A percentile compares a stretch with the other conserved stretches of the same genome.
Conservation (phyloP, 495 filamentous ascomycete species). For the Pseudotulostoma volvatum region DNA sequence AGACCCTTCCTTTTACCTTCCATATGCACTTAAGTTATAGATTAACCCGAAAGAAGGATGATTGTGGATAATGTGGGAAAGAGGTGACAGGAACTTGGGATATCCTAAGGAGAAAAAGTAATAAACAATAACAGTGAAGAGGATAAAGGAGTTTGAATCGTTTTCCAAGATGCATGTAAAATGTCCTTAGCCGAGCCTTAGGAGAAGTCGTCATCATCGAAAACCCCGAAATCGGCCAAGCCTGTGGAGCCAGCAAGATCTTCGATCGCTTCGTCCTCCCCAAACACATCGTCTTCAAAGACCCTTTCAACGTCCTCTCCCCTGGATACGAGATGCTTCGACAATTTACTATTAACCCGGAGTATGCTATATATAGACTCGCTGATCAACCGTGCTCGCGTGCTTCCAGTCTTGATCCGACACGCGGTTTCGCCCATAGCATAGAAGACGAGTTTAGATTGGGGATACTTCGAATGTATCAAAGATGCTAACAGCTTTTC, state of each 20-base stretch:
- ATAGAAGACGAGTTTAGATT: conserved; percentile 37
- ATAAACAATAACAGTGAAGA: too few species aligned
- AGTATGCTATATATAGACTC: conserved; percentile 11
- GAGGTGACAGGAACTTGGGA: too few species aligned
- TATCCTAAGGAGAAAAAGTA: too few species aligned
- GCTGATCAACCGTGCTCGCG: conserved; percentile 13
- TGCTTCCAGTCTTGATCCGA: conserved; percentile 38
- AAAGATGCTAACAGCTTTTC: conserved; percentile 43
- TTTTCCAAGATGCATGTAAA: too few species aligned
- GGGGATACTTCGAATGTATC: conserved; percentile 32
- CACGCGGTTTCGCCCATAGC: conserved; percentile 49
- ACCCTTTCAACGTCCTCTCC: too few species aligned
- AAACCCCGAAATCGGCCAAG: not conserved
- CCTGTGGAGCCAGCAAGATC: conserved; percentile 5
- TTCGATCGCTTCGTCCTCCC: conserved; percentile 21
- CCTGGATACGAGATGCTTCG: conserved; percentile 1
- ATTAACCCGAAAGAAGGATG: too few species aligned
- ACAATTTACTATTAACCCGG: conserved; percentile 2
- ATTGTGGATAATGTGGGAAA: too few species aligned
- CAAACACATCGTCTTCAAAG: conserved; percentile 14
- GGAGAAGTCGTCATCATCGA: not conserved
- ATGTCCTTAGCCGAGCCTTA: too few species aligned
- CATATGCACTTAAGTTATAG: too few species aligned
- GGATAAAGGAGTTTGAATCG: too few species aligned
- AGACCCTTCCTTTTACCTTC: too few species aligned